Base-by-base conservation (phyloP, 805 yeast species). In the Metschnikowia borealis region DNA sequence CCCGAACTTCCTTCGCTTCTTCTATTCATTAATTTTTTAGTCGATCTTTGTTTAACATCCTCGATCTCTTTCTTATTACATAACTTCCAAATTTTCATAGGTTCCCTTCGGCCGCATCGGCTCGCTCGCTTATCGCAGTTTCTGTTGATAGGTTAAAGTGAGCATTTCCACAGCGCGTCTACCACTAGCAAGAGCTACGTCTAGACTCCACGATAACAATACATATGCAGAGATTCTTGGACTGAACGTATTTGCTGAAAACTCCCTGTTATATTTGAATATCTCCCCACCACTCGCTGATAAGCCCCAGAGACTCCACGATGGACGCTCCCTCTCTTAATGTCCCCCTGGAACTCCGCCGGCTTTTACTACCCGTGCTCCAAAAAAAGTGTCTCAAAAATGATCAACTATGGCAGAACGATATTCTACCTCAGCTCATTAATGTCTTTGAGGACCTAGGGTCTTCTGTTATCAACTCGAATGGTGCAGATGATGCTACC, bases 401-500 rank as follows among this genome's bases (percentile, higher is more conserved):
- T 44, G 60, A 56, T 53, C 48, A 42, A 41, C 48, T 48, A 17
- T 56, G 60, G 60, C 43, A 20, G 15, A 7, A 26, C 5, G 40
- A 51, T 3, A 46, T 54, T 14, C 26, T 47, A 17, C 60, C 60
- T 6, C 38, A 47, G 32, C 40, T 54, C 10, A 35, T 40, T 6
- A 14, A 31, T 2, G 41, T 44, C 13, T 43, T 56, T 15, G 48
- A 42, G 5, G n/a, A 46, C 8, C 40, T 56, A 21, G 48, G 44
- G 14, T 33, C 44, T 11, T 50, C 44, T 45, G 44, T 49, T 14
- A 43, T 45, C 7, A 47, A 49, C 38, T 41, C 44, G 10, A 47
- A 49, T 10, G 38, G 48, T 14, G 46, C 53, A 23, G 51, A 54
- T 20, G 41, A 50, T 32, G 47, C 54, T 11, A 52, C 55, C 3